A percentile compares a stretch with the other conserved stretches of the same genome.
phyloP scores from a whole-genome alignment of 2,329 filamentous ascomycete species.

The Diaporthe longicolla region DNA sequence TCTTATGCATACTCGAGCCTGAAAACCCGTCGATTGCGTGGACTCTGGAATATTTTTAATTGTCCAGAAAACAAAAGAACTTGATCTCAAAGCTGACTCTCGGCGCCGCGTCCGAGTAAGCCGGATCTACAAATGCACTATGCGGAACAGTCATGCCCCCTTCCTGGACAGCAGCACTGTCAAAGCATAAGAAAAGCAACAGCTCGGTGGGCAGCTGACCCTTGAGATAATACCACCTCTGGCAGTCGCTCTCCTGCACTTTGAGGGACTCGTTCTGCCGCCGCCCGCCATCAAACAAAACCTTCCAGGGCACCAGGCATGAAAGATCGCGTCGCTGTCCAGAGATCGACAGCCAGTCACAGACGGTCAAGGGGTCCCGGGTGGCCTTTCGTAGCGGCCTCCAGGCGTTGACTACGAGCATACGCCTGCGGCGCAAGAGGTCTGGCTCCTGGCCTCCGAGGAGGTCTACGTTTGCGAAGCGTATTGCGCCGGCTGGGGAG shows the following conservation, averaged over 20 bases:
- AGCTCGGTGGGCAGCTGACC: neutral
- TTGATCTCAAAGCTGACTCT: conserved; percentile 8
- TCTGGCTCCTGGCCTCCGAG: neutral
- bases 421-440: neutral
- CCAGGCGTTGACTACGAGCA: neutral
- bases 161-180: neutral
- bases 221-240: neutral
- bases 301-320: neutral
- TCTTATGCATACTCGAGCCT: too few species aligned
- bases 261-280: neutral
- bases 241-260: neutral
- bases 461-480: neutral
- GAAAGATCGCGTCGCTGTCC: neutral
- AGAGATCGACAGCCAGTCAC: neutral
- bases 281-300: neutral
- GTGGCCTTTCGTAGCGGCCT: neutral
- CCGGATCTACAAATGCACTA: neutral
- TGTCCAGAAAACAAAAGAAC: neutral
- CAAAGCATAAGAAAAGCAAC: neutral
- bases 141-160: neutral
- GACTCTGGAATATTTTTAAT: neutral
- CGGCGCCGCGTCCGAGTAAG: neutral
- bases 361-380: neutral
- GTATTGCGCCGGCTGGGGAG: neutral
- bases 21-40: neutral